Percentiles rank a stretch among this genome's conserved stretches.
Conservation (phyloP, 1,284 basidiomycete species). For the Cutaneotrichosporon cavernicola region DNA sequence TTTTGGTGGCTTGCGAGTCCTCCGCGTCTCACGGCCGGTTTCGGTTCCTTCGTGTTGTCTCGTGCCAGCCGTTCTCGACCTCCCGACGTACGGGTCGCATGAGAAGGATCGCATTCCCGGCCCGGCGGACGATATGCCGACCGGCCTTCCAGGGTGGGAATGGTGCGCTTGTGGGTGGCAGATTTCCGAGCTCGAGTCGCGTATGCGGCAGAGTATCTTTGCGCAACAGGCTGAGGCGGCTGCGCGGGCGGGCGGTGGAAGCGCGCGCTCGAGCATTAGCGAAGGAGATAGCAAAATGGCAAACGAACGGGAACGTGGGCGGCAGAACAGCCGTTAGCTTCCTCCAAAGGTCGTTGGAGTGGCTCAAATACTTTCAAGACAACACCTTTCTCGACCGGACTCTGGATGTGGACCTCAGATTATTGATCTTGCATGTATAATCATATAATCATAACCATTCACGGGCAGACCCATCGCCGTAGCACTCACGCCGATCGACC, state of each 20-base stretch:
- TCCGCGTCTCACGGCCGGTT: constrained; percentile 40
- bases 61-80: constrained; percentile 13
- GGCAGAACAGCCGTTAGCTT: not conserved
- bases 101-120: constrained; percentile 8
- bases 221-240: constrained; percentile 7
- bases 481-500: no score
- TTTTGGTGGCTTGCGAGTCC: constrained; percentile 42
- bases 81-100: constrained; percentile 17
- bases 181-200: constrained; percentile 34
- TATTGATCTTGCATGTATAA: no score
- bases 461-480: no score
- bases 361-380: not conserved
- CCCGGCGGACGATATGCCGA: not conserved
- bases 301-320: constrained; percentile 3
- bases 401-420: no score
- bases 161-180: constrained; percentile 37
- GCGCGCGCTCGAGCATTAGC: not conserved
- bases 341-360: not conserved
- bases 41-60: constrained; percentile 36
- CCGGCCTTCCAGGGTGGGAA: constrained; percentile 17
- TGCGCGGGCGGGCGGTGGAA: not conserved
- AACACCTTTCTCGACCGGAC: no score
- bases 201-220: constrained; percentile 21
- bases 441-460: no score
- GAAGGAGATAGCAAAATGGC: not conserved